Base-by-base conservation (phyloP, 2,329 filamentous ascomycete species). In the Aspergillaceae sp. region DNA sequence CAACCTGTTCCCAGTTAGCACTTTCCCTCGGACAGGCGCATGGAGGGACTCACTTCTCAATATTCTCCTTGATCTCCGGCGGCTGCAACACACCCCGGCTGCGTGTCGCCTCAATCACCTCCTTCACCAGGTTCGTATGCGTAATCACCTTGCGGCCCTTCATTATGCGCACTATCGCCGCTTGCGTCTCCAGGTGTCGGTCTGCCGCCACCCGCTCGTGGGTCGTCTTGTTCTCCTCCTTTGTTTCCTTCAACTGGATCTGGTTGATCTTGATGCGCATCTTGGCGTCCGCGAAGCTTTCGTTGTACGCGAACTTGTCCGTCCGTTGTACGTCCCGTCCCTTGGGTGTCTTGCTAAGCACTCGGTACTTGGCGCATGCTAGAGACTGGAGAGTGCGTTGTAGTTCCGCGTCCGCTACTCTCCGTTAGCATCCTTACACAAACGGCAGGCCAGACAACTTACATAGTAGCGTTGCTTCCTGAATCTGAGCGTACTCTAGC, bases 201-300 rank as follows among this genome's bases (percentile, higher is more conserved):
- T 98, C 92, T 44, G 86, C 85, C 0, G 83, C 84, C 4, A 98
- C 87, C 38, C 88, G 80, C 66, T 95, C 85, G 67, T 97, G 89
- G 1, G 90, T 97, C 57, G 86, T 87, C 67, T 89, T 86, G 70
- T 96, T 96, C 69, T 98, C 92, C 61, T 91, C 86, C 58, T 86
- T 86, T 0, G 92, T 97, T 70, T 98, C 92, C 69, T 92, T 94
- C 43, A 96, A 78, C 69, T 98, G 92, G 56, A 98, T 92, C 69
- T 96, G 91, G 70, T 97, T 98, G 74, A 98, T 96, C 74, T 98
- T 98, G 70, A 98, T 83, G 47, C 89, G 82, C 67, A 87, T 86
- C 67, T 92, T 94, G 19, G 83, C 77, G 61, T 96, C 85, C 2
- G 72, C 72, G 67, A 98, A 98, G 10, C 65, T 64, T 40, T 76